Percentiles rank a stretch among this genome's conserved stretches.
Evolutionary conservation across 257 asterid genomes (phyloP).

Genomic region (Nicotiana tomentosiformis): DNA sequence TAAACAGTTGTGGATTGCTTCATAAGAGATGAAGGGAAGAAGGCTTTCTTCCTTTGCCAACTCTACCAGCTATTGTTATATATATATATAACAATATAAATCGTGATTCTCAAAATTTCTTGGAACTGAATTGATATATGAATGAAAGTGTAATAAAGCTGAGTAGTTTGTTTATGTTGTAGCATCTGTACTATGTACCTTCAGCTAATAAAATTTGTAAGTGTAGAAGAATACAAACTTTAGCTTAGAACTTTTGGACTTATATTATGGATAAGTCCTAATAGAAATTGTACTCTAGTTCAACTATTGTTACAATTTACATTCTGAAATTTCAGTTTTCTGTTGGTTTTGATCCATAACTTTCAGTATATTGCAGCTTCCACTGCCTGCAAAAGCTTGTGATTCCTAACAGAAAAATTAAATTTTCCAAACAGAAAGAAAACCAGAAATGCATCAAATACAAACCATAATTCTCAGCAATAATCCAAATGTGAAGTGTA

Average conservation of each 20-base stretch:
- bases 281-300: background rate
- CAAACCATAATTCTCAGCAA: background rate
- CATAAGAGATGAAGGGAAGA: background rate
- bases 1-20: constrained; percentile 30
- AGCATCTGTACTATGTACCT: background rate
- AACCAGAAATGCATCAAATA: background rate
- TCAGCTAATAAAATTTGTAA: background rate
- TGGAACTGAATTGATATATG: background rate
- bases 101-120: background rate
- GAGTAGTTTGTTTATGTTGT: background rate
- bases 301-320: background rate
- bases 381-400: too few species aligned
- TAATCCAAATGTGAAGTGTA: background rate
- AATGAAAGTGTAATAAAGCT: background rate
- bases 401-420: background rate
- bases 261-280: too few species aligned
- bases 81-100: background rate
- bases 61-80: too few species aligned
- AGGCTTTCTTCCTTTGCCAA: background rate
- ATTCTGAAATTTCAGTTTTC: background rate
- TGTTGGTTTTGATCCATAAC: background rate
- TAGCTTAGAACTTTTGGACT: background rate
- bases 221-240: background rate
- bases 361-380: too few species aligned
- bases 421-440: background rate